Base-by-base conservation (phyloP, 306 rosid species). In the Pyrus pyrifolia region DNA sequence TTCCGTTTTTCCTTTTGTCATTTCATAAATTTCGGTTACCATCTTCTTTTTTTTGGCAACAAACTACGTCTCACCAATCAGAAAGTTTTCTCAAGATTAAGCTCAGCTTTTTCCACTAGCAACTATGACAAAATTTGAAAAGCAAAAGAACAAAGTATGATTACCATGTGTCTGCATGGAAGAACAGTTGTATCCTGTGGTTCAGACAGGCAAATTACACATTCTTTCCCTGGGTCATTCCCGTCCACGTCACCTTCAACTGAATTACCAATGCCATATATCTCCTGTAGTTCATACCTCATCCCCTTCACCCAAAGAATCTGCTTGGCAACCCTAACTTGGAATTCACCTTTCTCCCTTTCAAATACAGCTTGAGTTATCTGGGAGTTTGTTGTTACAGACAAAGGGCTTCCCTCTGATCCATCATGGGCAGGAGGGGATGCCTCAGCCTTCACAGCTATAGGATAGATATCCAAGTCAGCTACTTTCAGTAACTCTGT, bases 141-240 rank as follows among this genome's bases (percentile, higher is more conserved):
- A 44, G 15, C 68, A 27, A 44, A 68, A 19, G 70, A 25, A 60
- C 30, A 33, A 67, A 46, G 27, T n/a, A 75, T 59, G 46, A 83
- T 87, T 95, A 96, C 99, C 99, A 96, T 96, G 86, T 96, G 99
- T 67, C 99, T 91, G 86, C 99, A 96, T 4, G 99, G 99, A 82
- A 96, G 99, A 68, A 89, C 94, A 23, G 98, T 88, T 25, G 99
- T 96, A 82, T 96, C 97, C 60, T 91, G 86, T 64, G 99, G 99
- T 70, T 96, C 99, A 19, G 99, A 96, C 80, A 96, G 81, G 90
- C 99, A 96, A 83, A 96, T 96, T 80, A 91, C 99, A 10, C 99
- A 96, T 82, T 96, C 99, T 87, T 92, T 96, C 73, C 98, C 99
- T 0, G 90, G 92, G 78, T 96, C 98, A 79, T 89, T 92, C 59